Base-by-base conservation (phyloP, 495 filamentous ascomycete species). In the Aspergillus nanangensis region DNA sequence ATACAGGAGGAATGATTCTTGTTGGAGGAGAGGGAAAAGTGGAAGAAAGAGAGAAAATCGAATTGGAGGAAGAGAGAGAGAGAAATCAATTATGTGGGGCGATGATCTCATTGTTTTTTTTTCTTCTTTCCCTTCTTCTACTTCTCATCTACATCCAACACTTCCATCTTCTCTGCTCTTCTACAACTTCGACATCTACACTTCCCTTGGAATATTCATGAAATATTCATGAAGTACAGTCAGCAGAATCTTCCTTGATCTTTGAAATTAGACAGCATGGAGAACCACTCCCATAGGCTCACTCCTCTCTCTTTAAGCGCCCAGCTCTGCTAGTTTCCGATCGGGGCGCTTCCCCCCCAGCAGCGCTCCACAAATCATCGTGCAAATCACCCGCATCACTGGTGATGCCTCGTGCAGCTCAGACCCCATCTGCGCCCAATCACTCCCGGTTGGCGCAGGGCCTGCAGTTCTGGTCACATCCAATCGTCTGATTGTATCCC, bases 401-500 rank as follows among this genome's bases (percentile, higher is more conserved):
- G n/a, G 49, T 61, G 54, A 57, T 57, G 41, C 21, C 44, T 37
- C 51, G 35, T 57, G 57, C 59, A 62, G 47, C 29, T 25, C 40
- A 29, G 5, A 1, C 23, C 43, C 38, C 14, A 23, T 23, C 29
- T 14, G 14, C 25, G 24, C 37, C 37, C 25, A 25, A 20, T 27
- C 43, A 22, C 18, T 34, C 27, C 21, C 44, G 36, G 51, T 55
- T 58, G 31, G 57, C 43, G 55, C 17, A 15, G 11, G 36, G 47
- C 21, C 32, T 70, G 67, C 65, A 60, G 60, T 55, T 36, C 37
- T 53, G 46, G 57, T 70, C 67, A 70, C 65, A 68, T 58, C 52
- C 25, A 29, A 29, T 11, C 25, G 11, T 29, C 25, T 11, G 7
- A 29, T 5, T 5, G 25, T 5, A 39, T 52, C 53, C 38, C 56